These are phyloP conservation scores for Auriculariales sp. DNA, from an alignment of 768 basidiomycete species.

Conservation along the genomic window DNA sequence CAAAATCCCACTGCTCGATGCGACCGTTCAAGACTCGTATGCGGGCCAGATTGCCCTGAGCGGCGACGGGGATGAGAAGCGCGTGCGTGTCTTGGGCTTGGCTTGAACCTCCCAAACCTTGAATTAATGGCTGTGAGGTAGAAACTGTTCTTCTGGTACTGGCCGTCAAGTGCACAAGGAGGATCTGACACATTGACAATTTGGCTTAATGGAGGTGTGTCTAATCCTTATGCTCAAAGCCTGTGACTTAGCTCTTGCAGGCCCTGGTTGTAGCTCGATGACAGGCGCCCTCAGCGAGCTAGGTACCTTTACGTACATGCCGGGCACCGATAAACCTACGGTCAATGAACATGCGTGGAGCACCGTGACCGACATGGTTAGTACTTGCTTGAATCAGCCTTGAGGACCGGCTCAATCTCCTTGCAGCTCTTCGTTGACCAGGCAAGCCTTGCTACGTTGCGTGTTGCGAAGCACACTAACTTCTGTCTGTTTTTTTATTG, in stretches of 20 bases:
- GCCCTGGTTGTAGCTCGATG: neutral
- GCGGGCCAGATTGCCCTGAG: neutral
- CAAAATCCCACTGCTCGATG: neutral
- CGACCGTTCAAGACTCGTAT: neutral
- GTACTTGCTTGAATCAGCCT: neutral
- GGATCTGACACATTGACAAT: constrained; percentile 2
- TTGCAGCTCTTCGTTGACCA: constrained; percentile 3
- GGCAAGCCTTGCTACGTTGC: neutral
- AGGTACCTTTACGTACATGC: constrained; percentile 7
- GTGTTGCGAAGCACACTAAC: neutral
- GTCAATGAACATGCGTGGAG: constrained; percentile 5
- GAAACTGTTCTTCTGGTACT: constrained; percentile 7
- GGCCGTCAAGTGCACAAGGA: constrained; percentile 1
- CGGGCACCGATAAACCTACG: constrained; percentile 1
- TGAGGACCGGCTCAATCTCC: neutral
- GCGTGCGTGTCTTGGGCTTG: neutral
- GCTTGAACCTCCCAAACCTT: neutral
- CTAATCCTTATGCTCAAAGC: neutral
- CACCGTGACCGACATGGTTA: neutral
- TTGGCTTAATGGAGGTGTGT: constrained; percentile 2
- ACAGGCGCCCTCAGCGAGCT: constrained; percentile 3
- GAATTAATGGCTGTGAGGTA: neutral
- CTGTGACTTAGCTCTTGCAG: neutral
- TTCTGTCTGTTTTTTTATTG: neutral
- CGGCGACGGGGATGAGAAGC: neutral